Base-by-base conservation (phyloP, 2,329 filamentous ascomycete species). In the Ascochyta rabiei region DNA sequence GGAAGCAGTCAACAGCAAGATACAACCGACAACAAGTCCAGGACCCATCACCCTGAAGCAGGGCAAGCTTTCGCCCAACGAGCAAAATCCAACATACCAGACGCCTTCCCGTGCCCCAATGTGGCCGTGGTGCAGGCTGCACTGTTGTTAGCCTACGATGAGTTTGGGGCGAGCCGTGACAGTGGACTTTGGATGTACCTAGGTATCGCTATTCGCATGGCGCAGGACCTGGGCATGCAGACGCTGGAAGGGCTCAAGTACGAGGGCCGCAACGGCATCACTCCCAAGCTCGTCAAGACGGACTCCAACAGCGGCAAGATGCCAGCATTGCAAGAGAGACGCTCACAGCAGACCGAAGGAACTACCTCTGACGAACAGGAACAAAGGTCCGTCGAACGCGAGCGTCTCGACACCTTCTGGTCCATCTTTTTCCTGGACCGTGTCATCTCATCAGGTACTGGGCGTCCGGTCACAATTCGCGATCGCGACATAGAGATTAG, bases 101-200 rank as follows among this genome's bases (percentile, higher is more conserved):
- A 96, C 64, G 89, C 89, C 0, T 92, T 96, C 59, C 85, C 90
- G 0, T 95, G 89, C 57, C 91, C 91, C 0, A 91, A 88, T 2
- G 87, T 96, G 1, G 89, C 89, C 21, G 91, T 90, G 9, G 90
- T 95, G 0, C 92, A 96, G 66, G 90, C 91, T 0, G 92, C 89
- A 43, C 76, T 96, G 10, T 77, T 96, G 24, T 84, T 96, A 76
- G 91, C 91, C 0, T 96, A 96, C 68, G 91, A 96, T 62, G 89
- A 93, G 38, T 96, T 96, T 63, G 92, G 91, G 1, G 89, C 90
- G 10, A 90, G 91, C 61, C 90, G 93, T 64, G 92, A 96, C 68
- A 96, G 91, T 71, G 90, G 91, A 0, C 75, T 96, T 6, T 96
- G 92, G 91, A 96, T 96, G 91, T 96, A 96, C 69, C 80, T 96